Percentiles rank a stretch among this genome's conserved stretches.
Evolutionary conservation across 169 alveolate genomes (phyloP).

Genomic region (Cryptosporidium muris): DNA sequence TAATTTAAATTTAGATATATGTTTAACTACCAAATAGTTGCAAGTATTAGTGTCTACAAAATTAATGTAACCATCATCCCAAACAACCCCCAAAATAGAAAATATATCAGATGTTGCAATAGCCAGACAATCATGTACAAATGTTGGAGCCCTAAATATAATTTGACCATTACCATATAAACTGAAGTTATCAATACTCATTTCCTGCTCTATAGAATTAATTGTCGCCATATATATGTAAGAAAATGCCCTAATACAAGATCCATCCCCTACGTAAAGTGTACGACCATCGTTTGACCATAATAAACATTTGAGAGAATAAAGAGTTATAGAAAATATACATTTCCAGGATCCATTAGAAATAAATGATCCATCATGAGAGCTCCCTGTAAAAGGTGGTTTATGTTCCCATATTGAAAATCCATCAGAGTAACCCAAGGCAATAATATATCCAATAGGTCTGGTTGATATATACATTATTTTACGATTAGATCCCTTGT

Average conservation of each 20-base stretch:
- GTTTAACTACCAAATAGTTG: slow-evolving; percentile 22
- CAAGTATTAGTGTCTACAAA: slow-evolving; percentile 40
- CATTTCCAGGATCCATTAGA: slow-evolving; percentile 42
- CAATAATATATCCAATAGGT: slow-evolving; percentile 57
- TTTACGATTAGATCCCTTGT: neutral
- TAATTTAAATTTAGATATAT: slow-evolving; percentile 15
- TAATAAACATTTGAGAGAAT: slow-evolving; percentile 3
- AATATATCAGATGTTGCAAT: slow-evolving; percentile 28
- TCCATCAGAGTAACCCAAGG: slow-evolving; percentile 25
- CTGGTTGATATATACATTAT: slow-evolving; percentile 32
- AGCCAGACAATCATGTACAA: slow-evolving; percentile 59
- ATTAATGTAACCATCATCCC: slow-evolving; percentile 68
- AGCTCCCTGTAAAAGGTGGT: slow-evolving; percentile 16
- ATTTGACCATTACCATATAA: slow-evolving; percentile 44
- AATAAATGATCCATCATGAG: slow-evolving; percentile 6
- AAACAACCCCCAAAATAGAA: slow-evolving; percentile 47
- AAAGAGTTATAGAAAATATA: slow-evolving; percentile 28
- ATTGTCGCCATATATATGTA: slow-evolving; percentile 7
- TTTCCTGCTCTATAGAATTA: slow-evolving; percentile 33
- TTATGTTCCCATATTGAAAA: slow-evolving; percentile 59
- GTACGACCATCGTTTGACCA: slow-evolving; percentile 60
- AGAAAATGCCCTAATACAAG: slow-evolving; percentile 45
- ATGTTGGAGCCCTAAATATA: slow-evolving; percentile 56
- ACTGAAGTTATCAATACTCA: slow-evolving; percentile 1
- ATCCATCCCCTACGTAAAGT: slow-evolving; percentile 57